phyloP scores from a whole-genome alignment of 2,329 filamentous ascomycete genomes.

The Claviceps africana region DNA sequence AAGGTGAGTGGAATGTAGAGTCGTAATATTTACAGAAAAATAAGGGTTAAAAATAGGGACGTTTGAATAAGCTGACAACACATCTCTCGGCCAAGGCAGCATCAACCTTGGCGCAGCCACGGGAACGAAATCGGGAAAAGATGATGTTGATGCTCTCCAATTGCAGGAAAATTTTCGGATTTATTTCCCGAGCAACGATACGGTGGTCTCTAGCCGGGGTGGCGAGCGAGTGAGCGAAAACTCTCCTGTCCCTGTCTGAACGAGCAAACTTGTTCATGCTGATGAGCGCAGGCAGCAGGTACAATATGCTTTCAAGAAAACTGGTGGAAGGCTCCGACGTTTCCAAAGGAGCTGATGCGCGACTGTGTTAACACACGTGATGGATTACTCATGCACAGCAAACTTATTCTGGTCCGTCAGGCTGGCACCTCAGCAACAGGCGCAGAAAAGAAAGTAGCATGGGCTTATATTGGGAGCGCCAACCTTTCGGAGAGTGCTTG shows the following conservation, averaged over 20 bases:
- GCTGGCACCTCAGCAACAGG: neutral
- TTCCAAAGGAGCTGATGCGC: constrained; percentile 57
- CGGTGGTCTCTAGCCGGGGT: constrained; percentile 50
- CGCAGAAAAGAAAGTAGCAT: constrained; percentile 29
- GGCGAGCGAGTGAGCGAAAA: constrained; percentile 26
- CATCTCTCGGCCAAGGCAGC: neutral
- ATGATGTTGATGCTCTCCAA: neutral
- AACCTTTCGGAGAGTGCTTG: constrained; percentile 92
- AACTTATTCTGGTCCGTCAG: constrained; percentile 46
- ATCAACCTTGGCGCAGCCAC: neutral
- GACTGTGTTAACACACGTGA: constrained; percentile 59
- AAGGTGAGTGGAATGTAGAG: constrained; percentile 27
- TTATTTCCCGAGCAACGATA: constrained; percentile 67
- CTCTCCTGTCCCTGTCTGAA: neutral
- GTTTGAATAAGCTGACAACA: neutral
- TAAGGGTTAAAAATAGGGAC: constrained; percentile 4
- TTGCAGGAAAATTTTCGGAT: constrained; percentile 45
- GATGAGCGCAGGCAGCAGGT: constrained; percentile 47
- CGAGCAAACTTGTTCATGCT: neutral
- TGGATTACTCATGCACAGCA: constrained; percentile 78
- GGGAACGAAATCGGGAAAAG: neutral
- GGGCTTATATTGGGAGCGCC: constrained; percentile 79
- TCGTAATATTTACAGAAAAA: constrained; percentile 2
- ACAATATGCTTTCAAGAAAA: constrained; percentile 67
- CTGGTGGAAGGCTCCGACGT: constrained; percentile 56